These are phyloP conservation scores for Melanogaster broomeanus DNA, from an alignment of 768 basidiomycete genomes.

Conservation along the genomic window DNA sequence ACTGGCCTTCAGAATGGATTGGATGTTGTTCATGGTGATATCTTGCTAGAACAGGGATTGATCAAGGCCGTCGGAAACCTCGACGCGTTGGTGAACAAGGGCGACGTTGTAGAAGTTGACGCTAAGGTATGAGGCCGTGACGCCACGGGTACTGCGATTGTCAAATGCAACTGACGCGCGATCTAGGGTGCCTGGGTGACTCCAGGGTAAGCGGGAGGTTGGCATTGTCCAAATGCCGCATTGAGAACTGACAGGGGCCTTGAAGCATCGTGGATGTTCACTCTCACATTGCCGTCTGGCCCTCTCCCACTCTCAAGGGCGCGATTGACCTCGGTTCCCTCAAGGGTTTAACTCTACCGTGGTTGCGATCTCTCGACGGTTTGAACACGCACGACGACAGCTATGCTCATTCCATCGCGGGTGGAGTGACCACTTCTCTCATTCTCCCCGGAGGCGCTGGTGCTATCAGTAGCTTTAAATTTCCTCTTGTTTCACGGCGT, in stretches of 20 bases:
- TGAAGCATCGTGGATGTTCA: slow-evolving; percentile 54
- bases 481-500: background rate
- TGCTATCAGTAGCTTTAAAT: slow-evolving; percentile 53
- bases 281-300: slow-evolving; percentile 52
- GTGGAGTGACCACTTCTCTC: slow-evolving; percentile 74
- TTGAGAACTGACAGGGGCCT: background rate
- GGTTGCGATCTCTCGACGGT: slow-evolving; percentile 70
- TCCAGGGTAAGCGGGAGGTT: slow-evolving; percentile 35
- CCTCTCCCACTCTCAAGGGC: slow-evolving; percentile 41
- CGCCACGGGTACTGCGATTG: no score
- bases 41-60: slow-evolving; percentile 65
- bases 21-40: slow-evolving; percentile 57
- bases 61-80: slow-evolving; percentile 54
- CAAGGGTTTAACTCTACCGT: slow-evolving; percentile 47
- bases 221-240: background rate
- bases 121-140: slow-evolving; percentile 18
- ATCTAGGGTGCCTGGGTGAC: slow-evolving; percentile 67
- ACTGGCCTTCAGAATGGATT: slow-evolving; percentile 62
- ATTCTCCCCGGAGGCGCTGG: slow-evolving; percentile 71
- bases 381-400: slow-evolving; percentile 74
- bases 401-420: slow-evolving; percentile 58
- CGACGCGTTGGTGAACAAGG: background rate
- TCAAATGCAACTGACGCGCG: background rate
- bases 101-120: slow-evolving; percentile 45
- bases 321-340: slow-evolving; percentile 57